Percentiles rank a stretch among this genome's conserved stretches.
Conservation (phyloP, 805 yeast species). For the Wickerhamiella parazyma region DNA sequence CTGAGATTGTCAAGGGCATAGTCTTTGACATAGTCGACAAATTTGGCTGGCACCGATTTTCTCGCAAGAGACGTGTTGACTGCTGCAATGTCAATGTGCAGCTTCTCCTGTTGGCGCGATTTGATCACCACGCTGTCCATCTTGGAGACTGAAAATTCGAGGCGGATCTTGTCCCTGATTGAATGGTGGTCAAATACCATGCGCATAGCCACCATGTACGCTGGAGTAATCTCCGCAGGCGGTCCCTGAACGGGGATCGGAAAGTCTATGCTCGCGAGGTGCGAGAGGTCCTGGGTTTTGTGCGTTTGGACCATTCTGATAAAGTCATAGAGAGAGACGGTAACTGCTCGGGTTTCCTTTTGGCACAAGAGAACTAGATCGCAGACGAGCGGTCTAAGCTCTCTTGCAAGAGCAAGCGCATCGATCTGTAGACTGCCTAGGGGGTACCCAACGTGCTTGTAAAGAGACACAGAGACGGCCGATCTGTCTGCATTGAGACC, state of each 20-base stretch:
- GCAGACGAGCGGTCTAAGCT: background rate
- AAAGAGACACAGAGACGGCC: constrained; percentile 3
- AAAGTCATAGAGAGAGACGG: constrained; percentile 1
- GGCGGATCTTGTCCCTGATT: constrained; percentile 8
- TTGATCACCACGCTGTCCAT: background rate
- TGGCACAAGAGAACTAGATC: constrained; percentile 1
- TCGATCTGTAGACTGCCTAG: constrained; percentile 2
- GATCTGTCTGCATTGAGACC: background rate
- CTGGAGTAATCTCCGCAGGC: constrained; percentile 3
- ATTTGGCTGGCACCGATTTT: background rate
- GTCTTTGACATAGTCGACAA: constrained; percentile 10
- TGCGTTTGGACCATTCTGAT: background rate
- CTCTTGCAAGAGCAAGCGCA: background rate
- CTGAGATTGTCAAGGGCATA: constrained; percentile 16
- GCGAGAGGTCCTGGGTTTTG: background rate
- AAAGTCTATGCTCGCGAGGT: background rate
- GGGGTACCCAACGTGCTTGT: constrained; percentile 1
- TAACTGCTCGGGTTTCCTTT: background rate
- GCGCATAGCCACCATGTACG: constrained; percentile 13
- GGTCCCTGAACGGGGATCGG: background rate
- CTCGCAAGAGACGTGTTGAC: background rate
- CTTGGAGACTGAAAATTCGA: constrained; percentile 2
- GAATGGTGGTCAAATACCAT: constrained; percentile 15
- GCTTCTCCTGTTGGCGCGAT: background rate
- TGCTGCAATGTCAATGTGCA: background rate